These are phyloP conservation scores for Globisporangium mamillatum DNA, from an alignment of 352 stramenopile genomes.

Conservation along the genomic window DNA sequence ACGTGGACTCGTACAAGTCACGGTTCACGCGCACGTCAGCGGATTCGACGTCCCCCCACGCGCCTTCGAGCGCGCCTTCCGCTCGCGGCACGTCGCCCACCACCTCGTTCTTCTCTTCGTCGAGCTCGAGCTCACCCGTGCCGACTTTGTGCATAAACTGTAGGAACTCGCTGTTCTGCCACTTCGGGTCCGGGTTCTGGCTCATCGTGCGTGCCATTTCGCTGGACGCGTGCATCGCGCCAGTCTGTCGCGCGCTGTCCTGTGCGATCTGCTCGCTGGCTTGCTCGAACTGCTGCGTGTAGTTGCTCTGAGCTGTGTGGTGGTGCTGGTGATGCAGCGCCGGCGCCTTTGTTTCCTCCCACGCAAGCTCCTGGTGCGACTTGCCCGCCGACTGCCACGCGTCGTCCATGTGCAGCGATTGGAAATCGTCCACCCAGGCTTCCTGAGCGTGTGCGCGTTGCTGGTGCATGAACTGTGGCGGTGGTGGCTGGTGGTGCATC, in stretches of 20 bases:
- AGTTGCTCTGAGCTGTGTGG: slow-evolving; percentile 23
- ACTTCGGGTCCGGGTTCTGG: slow-evolving; percentile 77
- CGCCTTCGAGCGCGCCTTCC: slow-evolving; percentile 61
- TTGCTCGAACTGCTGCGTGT: slow-evolving; percentile 26
- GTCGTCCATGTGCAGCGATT: slow-evolving; percentile 51
- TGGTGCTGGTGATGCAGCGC: slow-evolving; percentile 35
- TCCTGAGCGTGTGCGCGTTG: slow-evolving; percentile 35
- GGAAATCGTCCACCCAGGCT: slow-evolving; percentile 70
- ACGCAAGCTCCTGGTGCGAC: slow-evolving; percentile 58
- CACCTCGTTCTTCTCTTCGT: slow-evolving; percentile 79
- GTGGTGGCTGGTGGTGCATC: slow-evolving; percentile 43
- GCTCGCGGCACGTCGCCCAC: slow-evolving; percentile 30
- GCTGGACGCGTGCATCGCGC: slow-evolving; percentile 52
- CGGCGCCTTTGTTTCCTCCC: slow-evolving; percentile 53
- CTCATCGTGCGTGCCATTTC: slow-evolving; percentile 78
- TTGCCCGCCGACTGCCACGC: slow-evolving; percentile 61
- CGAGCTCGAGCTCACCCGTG: slow-evolving; percentile 64
- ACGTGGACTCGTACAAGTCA: slow-evolving; percentile 58
- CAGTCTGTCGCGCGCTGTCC: slow-evolving; percentile 26
- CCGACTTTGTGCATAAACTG: slow-evolving; percentile 86
- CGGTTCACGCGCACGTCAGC: slow-evolving; percentile 52
- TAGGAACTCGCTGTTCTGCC: slow-evolving; percentile 84
- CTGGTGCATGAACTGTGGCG: slow-evolving; percentile 28
- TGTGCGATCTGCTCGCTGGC: slow-evolving; percentile 24
- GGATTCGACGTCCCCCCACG: slow-evolving; percentile 42